Evolutionary conservation across 1,284 basidiomycete species (phyloP).

Genomic region (Fomes fomentarius): DNA sequence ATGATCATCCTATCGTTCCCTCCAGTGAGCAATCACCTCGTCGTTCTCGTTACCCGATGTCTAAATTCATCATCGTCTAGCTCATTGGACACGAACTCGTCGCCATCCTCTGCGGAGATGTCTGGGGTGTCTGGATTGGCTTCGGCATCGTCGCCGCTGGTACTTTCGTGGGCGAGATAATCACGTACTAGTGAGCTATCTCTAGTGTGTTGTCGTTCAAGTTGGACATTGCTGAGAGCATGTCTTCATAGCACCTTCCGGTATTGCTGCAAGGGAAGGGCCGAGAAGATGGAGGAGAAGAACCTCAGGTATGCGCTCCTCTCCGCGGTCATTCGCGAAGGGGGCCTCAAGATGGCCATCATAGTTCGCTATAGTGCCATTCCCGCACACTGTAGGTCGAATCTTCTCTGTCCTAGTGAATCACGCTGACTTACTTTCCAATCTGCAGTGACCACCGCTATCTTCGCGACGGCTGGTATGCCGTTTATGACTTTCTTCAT

Average conservation of each 20-base stretch:
- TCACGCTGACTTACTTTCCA: no score
- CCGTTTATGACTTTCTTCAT: slow-evolving; percentile 67
- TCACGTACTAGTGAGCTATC: slow-evolving; percentile 60
- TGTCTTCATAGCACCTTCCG: slow-evolving; percentile 55
- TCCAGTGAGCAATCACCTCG: slow-evolving; percentile 50
- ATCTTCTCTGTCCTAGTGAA: not conserved
- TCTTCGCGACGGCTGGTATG: slow-evolving; percentile 84
- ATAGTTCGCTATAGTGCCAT: slow-evolving; percentile 76
- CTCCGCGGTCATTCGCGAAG: slow-evolving; percentile 74
- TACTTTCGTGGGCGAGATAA: slow-evolving; percentile 68
- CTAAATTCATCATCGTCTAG: slow-evolving; percentile 30
- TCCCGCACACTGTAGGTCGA: slow-evolving; percentile 67
- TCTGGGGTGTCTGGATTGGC: slow-evolving; percentile 71
- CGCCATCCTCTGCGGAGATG: slow-evolving; percentile 70
- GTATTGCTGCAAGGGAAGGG: slow-evolving; percentile 62
- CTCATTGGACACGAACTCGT: slow-evolving; percentile 81
- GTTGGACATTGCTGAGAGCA: no score
- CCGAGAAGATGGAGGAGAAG: slow-evolving; percentile 69
- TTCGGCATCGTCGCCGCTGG: slow-evolving; percentile 70
- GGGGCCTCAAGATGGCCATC: slow-evolving; percentile 77
- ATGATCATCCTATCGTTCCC: slow-evolving; percentile 80
- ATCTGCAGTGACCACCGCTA: slow-evolving; percentile 63
- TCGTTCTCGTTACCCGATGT: not conserved
- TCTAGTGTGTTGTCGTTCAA: no score
- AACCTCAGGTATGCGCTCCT: slow-evolving; percentile 78